Evolutionary conservation across 331 rosid species (phyloP).

Genomic region (Quercus tomentella): DNA sequence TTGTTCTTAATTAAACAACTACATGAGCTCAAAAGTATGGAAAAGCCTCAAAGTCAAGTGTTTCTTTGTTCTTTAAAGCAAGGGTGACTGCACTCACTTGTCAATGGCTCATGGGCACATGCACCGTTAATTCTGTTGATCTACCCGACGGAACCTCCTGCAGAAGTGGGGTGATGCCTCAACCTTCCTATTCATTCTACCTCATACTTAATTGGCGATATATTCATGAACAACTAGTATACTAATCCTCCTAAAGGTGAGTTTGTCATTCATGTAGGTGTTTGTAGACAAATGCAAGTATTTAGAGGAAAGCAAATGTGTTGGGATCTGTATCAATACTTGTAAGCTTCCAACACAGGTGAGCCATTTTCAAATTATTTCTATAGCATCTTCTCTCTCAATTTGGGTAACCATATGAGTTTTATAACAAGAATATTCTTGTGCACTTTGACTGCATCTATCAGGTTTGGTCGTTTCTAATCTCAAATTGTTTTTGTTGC

Average conservation of each 20-base stretch:
- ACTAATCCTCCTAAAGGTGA: constrained; percentile 6
- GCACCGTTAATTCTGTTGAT: constrained; percentile 71
- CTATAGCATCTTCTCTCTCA: not conserved
- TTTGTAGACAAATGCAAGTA: constrained; percentile 87
- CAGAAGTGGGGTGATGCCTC: constrained; percentile 66
- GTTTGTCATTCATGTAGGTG: constrained; percentile 53
- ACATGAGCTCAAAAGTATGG: constrained; percentile 9
- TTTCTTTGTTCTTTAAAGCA: constrained; percentile 49
- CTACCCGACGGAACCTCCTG: constrained; percentile 64
- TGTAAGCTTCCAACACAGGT: constrained; percentile 98
- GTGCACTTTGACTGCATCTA: constrained; percentile 6
- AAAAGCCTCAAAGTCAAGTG: constrained; percentile 35
- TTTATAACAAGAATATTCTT: not conserved
- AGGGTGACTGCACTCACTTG: constrained; percentile 92
- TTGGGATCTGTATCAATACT: constrained; percentile 74
- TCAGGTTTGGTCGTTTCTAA: constrained; percentile 6
- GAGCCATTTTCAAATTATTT: constrained; percentile 18
- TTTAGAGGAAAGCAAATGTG: constrained; percentile 89
- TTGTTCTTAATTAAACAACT: not conserved
- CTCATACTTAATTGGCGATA: not conserved
- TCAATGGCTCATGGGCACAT: constrained; percentile 93
- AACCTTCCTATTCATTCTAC: constrained; percentile 15
- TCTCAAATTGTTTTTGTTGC: constrained; percentile 8
- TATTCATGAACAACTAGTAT: not conserved
- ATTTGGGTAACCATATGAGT: not conserved